Evolutionary conservation across 163 green algal genomes (phyloP), one percentile per base, ranked within the genome.

Genomic region (Chlorella variabilis): DNA sequence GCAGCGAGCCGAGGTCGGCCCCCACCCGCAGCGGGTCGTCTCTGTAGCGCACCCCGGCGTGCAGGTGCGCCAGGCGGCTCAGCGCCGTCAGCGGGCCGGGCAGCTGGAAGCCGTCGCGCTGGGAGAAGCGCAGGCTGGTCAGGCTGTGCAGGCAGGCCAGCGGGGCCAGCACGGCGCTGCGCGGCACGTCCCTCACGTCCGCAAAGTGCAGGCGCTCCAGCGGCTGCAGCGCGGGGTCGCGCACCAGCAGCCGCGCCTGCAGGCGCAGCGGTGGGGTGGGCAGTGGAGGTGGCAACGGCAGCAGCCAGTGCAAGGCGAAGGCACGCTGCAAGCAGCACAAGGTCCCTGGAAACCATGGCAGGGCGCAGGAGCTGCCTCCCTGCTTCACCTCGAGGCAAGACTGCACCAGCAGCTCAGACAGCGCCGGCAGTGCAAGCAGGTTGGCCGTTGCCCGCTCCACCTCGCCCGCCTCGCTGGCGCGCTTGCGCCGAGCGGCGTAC

Each of bases 41-140:
- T 39, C 25, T 36, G 38, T 80, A 80, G 3, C 73, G 56, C 38
- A 80, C 73, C 13, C 54, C 54, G 6, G 38, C 73, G 18, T 80
- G 73, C 7, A 80, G 56, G 27, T 69, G 38, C 4, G 73, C 15
- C 36, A 80, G 73, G 20, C 33, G 36, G 15, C 20, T n/a, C 36
- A 80, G 56, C 38, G 56, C 36, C 0, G 73, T 80, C 5, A 80
- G 73, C 27, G 73, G 73, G 4, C 73, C 73, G 8, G 71, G 73
- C 73, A 80, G 73, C 11, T 33, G 11, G 17, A 80, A 70, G 38
- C 73, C 73, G 56, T 80, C 71, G 1, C 71, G 54, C 38, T 70
- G 73, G 27, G 31, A 71, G 56, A 80, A 69, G 1, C 73, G 54
- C 73, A 80, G 73, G 54, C 54, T 70, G 73, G 21, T 69, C 48